Base-by-base conservation (phyloP, 2,329 filamentous ascomycete genomes). In the Trichophyton simii region DNA sequence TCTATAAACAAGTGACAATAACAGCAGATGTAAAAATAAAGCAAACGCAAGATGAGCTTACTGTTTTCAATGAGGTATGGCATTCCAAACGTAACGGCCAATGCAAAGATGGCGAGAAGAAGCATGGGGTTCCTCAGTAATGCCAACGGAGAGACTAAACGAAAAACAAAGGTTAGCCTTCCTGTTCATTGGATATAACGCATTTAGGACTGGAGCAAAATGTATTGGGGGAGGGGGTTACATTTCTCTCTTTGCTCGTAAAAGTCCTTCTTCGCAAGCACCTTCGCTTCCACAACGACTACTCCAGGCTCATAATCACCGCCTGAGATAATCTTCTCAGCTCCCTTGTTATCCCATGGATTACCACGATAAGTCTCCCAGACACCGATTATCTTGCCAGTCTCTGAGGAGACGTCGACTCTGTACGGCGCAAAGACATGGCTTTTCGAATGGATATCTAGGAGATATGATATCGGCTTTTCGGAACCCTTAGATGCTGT, bases 61-160 rank as follows among this genome's bases (percentile, higher is more conserved):
- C 91, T 96, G 72, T 94, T 96, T 59, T 97, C 91, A 78, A 97
- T 85, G 61, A 99, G 75, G 75, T 96, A 94, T 13, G 94, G 94
- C 88, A 97, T 89, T 66, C 91, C 91, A 68, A 97, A 82, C 65
- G 96, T 91, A 66, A 96, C 79, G 3, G 78, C 86, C 78, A 96
- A 84, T 64, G 87, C 90, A 44, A 94, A 85, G 38, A 95, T 76
- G 3, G 87, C 91, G 79, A 99, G 87, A 63, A 99, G 81, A 65
- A 97, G 96, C 91, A 97, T 97, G 2, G 94, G 94, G 72, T 89
- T 96, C 79, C 94, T 94, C 68, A 96, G 79, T 61, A 96, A 85
- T 62, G 83, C 83, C 62, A 96, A 70, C n/a, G 91, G 80, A 18
- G 86, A 89, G 76, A 92, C 87, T 90, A 66, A 54, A 18, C 3